Conservation (phyloP, 306 rosid genomes). For the Cicer yamashitae region DNA sequence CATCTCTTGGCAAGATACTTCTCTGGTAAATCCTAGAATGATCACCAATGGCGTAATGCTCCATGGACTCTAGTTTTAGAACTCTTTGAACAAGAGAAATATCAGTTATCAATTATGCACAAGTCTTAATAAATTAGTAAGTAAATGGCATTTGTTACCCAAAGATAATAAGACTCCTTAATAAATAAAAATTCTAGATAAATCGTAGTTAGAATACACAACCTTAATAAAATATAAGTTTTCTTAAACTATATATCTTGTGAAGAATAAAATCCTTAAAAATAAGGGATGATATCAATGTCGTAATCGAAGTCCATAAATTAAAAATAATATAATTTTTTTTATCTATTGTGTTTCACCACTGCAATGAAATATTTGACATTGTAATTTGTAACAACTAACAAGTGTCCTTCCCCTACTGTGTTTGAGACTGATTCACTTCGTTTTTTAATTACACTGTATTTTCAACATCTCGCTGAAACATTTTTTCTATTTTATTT, state of each 20-base stretch:
- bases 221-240: too few species aligned
- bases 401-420: conserved; percentile 1
- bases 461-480: conserved; percentile 3
- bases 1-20: conserved; percentile 1
- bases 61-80: too few species aligned
- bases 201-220: too few species aligned
- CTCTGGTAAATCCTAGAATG: not conserved
- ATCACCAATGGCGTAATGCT: too few species aligned
- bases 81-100: too few species aligned
- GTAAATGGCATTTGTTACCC: too few species aligned
- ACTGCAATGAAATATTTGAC: conserved; percentile 1
- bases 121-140: too few species aligned
- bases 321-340: not conserved
- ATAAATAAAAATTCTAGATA: too few species aligned
- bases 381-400: not conserved
- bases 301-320: not conserved
- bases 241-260: too few species aligned
- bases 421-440: conserved; percentile 24
- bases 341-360: not conserved
- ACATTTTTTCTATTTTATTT: conserved; percentile 8
- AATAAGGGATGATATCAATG: not conserved
- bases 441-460: not conserved
- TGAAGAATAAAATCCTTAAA: too few species aligned
- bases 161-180: too few species aligned
- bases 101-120: too few species aligned